Evolutionary conservation across 257 asterid species (phyloP), one percentile per base, ranked within the genome.

Genomic region (Leonotis leonurus): DNA sequence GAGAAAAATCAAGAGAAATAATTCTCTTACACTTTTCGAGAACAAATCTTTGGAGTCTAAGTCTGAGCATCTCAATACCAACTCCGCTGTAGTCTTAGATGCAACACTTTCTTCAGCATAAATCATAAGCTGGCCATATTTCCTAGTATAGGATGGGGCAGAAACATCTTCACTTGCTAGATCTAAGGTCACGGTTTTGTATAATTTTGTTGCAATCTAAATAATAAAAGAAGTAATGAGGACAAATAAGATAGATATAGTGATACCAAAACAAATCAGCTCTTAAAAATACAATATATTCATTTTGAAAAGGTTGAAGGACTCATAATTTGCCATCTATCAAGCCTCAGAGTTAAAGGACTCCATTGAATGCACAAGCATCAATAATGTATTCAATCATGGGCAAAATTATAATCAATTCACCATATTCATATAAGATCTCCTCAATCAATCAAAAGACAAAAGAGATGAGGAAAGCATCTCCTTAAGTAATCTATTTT

Each of bases 1-100:
- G 17, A 65, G 64, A 11, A 41, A 62, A 75, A 51, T 6, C 40
- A 33, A 39, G 59, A 41, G 45, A 40, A 70, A 58, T 32, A 65
- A 64, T 53, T 67, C 27, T 41, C 84, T 53, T 93, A 93, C 99
- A 75, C 92, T 87, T 81, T 93, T 93, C 17, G 95, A 93, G 80
- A 93, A 93, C 70, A 89, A 73, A 80, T 93, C 99, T 79, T 83
- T 89, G 35, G 87, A 80, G 77, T 89, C 96, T 81, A 93, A 80
- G 69, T 87, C 90, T 60, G 97, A 74, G 73, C 97, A 93, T 77
- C 96, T 82, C 52, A 93, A 76, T 51, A 57, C 77, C 85, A 89
- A 79, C 78, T 89, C 99, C 11, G 78, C 78, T 56, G 86, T 73
- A 63, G 95, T 89, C 82, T 87, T 93, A 62, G 99, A 89, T 35